Conservation (phyloP, 345 rosid genomes). For the Gossypium raimondii region DNA sequence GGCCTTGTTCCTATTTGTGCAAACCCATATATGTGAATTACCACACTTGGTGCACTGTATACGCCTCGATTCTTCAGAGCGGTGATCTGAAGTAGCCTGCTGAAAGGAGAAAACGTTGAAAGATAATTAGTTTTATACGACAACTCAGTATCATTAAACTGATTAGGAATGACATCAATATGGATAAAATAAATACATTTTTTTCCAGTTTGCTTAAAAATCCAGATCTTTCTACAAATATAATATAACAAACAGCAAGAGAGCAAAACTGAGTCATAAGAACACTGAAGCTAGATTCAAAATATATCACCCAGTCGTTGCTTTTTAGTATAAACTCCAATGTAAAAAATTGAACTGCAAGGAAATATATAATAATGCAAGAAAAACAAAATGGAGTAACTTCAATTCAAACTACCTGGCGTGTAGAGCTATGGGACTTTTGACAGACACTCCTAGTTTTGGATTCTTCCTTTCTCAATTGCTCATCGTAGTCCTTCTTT, state of each 20-base stretch:
- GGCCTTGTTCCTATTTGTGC: conserved; percentile 79
- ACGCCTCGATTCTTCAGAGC: conserved; percentile 89
- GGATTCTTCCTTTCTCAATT: conserved; percentile 78
- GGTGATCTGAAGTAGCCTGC: conserved; percentile 59
- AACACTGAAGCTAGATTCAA: neutral
- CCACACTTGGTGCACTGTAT: conserved; percentile 97
- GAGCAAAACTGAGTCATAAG: neutral
- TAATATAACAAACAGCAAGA: neutral
- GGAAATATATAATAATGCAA: neutral
- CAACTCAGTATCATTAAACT: conserved; percentile 2
- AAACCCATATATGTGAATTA: conserved; percentile 89
- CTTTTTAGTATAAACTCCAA: neutral
- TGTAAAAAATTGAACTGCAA: neutral
- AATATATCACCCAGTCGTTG: neutral
- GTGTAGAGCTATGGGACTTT: conserved; percentile 45
- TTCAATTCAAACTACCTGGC: conserved; percentile 44
- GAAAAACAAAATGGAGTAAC: conserved; percentile 5
- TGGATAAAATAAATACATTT: neutral
- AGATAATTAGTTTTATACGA: neutral
- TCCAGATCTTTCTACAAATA: neutral
- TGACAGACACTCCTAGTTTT: conserved; percentile 71
- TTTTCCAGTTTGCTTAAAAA: neutral
- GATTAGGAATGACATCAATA: conserved; percentile 6
- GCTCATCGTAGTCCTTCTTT: conserved; percentile 94
- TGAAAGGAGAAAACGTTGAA: conserved; percentile 2